Evolutionary conservation across 2,329 filamentous ascomycete species (phyloP), one percentile per base, ranked within the genome.

Genomic region (Ascochyta rabiei): DNA sequence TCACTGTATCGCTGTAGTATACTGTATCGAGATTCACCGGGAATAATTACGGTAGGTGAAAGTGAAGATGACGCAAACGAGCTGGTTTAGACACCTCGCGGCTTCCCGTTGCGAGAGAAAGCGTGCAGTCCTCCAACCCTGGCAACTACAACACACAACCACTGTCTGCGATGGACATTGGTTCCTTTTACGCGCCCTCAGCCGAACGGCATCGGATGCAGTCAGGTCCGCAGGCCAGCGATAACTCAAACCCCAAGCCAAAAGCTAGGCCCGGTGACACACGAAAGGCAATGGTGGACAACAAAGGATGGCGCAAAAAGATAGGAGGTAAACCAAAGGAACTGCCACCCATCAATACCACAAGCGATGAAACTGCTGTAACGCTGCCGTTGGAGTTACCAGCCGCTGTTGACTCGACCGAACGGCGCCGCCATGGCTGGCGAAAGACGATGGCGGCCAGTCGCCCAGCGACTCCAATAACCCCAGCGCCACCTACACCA

Each of bases 291-390:
- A 55, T 55, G 52, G 41, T 42, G n/a, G 52, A 55, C 35, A 55
- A 55, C n/a, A 56, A 52, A 39, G 53, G 63, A 19, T 70, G 67
- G 66, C 66, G 66, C 48, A 66, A 59, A 48, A 61, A 63, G 24
- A 63, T 60, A 13, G 59, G 62, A 9, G 47, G 48, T 43, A 67
- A 58, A 34, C 24, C 55, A 16, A 68, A 64, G 31, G 56, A 60
- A 2, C 39, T 34, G 21, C 50, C 49, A 23, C 50, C 52, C 15
- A 21, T 49, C 15, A 64, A 59, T 38, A 23, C 45, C 16, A 50
- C 28, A 9, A 18, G 21, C 19, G 53, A 61, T 6, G 54, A 59
- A 6, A 35, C 35, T 21, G 35, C 44, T 9, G 37, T 30, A 44
- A 33, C 16, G 12, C 46, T 28, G 8, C 42, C 30, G 23, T 9